Conservation (phyloP, 805 yeast species). For the Zygosaccharomyces kombuchaensis region DNA sequence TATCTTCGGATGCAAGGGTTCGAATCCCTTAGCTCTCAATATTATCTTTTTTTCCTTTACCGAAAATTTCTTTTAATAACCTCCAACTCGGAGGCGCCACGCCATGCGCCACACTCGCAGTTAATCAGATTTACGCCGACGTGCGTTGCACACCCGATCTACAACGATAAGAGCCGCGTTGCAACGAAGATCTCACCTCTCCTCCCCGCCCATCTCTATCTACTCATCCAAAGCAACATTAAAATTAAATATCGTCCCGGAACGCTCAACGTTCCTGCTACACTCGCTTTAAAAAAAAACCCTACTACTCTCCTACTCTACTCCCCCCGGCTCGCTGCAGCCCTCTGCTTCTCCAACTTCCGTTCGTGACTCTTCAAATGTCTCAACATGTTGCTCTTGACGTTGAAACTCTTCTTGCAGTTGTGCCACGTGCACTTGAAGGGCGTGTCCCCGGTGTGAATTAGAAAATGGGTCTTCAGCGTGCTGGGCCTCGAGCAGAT, state of each 20-base stretch:
- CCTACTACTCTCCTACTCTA: neutral
- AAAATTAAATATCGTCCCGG: neutral
- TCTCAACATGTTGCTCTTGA: constrained; percentile 75
- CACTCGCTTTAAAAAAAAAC: neutral
- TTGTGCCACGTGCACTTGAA: constrained; percentile 57
- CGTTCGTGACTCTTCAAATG: constrained; percentile 65
- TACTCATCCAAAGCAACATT: neutral
- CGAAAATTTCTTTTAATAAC: no score
- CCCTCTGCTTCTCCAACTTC: constrained; percentile 19
- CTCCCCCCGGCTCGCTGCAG: neutral
- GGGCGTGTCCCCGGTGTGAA: constrained; percentile 81
- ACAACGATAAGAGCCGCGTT: neutral
- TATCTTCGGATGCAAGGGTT: constrained; percentile 45
- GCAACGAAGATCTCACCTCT: no score
- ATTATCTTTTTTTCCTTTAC: constrained; percentile 12
- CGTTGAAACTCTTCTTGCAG: constrained; percentile 68
- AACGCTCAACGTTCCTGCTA: neutral
- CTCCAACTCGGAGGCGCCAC: no score
- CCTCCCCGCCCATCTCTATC: no score
- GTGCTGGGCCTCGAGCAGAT: constrained; percentile 81
- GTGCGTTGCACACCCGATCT: neutral
- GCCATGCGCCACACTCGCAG: neutral
- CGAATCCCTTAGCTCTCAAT: constrained; percentile 42
- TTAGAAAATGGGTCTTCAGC: constrained; percentile 69
- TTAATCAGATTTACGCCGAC: neutral